Percentiles rank a stretch among this genome's conserved stretches.
Conservation (phyloP, 768 basidiomycete species). For the Suillus subluteus region DNA sequence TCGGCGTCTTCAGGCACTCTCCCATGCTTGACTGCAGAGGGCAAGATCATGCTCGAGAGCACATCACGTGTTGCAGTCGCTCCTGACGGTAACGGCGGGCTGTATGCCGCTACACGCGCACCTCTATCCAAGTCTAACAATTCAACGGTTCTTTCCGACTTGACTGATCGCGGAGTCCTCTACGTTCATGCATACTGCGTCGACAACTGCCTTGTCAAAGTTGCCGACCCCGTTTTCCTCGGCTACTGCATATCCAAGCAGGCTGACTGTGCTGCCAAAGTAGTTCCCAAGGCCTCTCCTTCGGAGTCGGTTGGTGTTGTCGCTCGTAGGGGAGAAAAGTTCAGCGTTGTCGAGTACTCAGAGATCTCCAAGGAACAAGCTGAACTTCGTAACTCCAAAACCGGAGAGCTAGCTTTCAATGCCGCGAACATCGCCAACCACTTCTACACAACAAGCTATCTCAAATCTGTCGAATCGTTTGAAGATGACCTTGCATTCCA, state of each 20-base stretch:
- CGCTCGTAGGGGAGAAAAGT: constrained; percentile 80
- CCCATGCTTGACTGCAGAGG: constrained; percentile 92
- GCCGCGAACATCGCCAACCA: constrained; percentile 99
- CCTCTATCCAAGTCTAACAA: constrained; percentile 65
- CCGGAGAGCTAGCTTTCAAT: constrained; percentile 84
- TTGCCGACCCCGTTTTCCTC: constrained; percentile 96
- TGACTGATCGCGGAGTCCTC: constrained; percentile 71
- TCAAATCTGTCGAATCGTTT: constrained; percentile 76
- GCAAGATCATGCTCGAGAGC: constrained; percentile 88
- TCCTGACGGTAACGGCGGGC: constrained; percentile 96
- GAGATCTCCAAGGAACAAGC: constrained; percentile 91
- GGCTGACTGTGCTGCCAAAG: constrained; percentile 93
- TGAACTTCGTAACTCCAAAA: constrained; percentile 66
- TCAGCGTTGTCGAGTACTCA: constrained; percentile 95
- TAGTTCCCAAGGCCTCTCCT: constrained; percentile 86
- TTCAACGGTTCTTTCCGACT: constrained; percentile 83
- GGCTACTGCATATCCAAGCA: constrained; percentile 90
- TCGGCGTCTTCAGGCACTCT: constrained; percentile 71
- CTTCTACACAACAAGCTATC: constrained; percentile 90
- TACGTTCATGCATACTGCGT: constrained; percentile 97
- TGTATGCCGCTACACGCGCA: constrained; percentile 90
- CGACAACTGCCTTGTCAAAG: constrained; percentile 97
- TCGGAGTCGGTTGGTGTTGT: constrained; percentile 96
- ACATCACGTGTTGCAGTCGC: constrained; percentile 86
- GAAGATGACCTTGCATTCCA: constrained; percentile 94